Conservation (phyloP, 768 basidiomycete genomes). For the Fistulinella prunicolor region DNA sequence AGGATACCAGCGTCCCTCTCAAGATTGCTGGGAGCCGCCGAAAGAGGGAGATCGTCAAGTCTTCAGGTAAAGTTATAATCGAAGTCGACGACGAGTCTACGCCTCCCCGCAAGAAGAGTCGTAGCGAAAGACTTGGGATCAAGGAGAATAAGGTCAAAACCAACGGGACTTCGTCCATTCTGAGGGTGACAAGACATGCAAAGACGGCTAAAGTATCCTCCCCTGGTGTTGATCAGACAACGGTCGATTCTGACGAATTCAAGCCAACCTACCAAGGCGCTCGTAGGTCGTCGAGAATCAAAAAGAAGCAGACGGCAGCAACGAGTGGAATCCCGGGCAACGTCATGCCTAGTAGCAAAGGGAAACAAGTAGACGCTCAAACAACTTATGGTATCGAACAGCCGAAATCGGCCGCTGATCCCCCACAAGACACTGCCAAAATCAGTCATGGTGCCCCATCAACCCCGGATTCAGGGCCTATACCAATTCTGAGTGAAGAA, state of each 20-base stretch:
- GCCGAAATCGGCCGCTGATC: background rate
- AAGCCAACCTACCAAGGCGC: constrained; percentile 4
- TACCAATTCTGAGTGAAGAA: background rate
- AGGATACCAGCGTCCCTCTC: background rate
- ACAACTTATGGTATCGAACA: background rate
- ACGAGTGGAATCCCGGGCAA: constrained; percentile 11
- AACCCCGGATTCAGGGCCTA: background rate
- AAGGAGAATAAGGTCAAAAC: background rate
- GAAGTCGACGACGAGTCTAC: constrained; percentile 15
- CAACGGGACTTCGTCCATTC: constrained; percentile 1
- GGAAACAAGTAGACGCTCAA: constrained; percentile 3
- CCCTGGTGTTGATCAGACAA: constrained; percentile 12
- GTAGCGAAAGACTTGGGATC: constrained; percentile 4
- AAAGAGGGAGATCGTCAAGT: constrained; percentile 21
- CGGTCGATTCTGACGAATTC: constrained; percentile 32
- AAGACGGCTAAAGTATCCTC: constrained; percentile 36
- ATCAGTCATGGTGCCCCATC: background rate
- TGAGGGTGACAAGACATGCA: constrained; percentile 30
- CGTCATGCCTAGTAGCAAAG: constrained; percentile 28
- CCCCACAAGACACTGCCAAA: background rate
- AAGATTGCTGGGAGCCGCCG: constrained; percentile 26
- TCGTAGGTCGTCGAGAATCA: constrained; percentile 19
- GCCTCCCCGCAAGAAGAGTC: constrained; percentile 21
- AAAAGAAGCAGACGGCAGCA: constrained; percentile 7
- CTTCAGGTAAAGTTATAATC: background rate